Conservation (phyloP, 106 monocot species). For the Platanthera guangdongensis region DNA sequence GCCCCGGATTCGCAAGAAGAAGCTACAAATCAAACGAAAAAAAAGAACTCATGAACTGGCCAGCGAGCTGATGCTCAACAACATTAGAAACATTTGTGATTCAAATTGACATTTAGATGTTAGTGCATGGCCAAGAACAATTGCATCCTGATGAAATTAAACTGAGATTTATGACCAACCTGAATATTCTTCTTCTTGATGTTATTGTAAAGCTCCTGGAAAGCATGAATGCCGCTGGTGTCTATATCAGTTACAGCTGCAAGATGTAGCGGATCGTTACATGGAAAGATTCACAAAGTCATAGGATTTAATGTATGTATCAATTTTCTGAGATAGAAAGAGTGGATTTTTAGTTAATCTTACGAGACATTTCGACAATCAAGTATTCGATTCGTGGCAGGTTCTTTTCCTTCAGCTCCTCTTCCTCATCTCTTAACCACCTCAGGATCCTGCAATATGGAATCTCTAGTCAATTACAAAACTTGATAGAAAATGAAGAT, state of each 20-base stretch:
- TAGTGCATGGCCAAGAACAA: too few species aligned
- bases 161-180: conserved; percentile 12
- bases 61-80: too few species aligned
- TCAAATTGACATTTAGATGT: too few species aligned
- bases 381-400: conserved; percentile 35
- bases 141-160: neutral
- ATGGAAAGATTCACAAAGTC: too few species aligned
- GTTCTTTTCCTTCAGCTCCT: conserved; percentile 16
- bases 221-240: conserved; percentile 45
- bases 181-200: conserved; percentile 37
- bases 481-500: too few species aligned
- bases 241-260: conserved; percentile 56
- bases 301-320: too few species aligned
- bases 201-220: conserved; percentile 33
- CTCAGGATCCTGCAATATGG: conserved; percentile 37
- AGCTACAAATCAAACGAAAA: conserved; percentile 21
- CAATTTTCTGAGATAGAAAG: neutral
- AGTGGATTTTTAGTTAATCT: conserved; percentile 10
- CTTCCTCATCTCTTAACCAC: conserved; percentile 58
- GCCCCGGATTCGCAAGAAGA: conserved; percentile 48
- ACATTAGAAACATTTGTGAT: too few species aligned
- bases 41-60: too few species aligned
- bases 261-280: neutral
- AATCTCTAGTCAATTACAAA: neutral
- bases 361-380: conserved; percentile 61